Evolutionary conservation across 2,329 filamentous ascomycete species (phyloP), one percentile per base, ranked within the genome.

Genomic region (Orbilia blumenaviensis): DNA sequence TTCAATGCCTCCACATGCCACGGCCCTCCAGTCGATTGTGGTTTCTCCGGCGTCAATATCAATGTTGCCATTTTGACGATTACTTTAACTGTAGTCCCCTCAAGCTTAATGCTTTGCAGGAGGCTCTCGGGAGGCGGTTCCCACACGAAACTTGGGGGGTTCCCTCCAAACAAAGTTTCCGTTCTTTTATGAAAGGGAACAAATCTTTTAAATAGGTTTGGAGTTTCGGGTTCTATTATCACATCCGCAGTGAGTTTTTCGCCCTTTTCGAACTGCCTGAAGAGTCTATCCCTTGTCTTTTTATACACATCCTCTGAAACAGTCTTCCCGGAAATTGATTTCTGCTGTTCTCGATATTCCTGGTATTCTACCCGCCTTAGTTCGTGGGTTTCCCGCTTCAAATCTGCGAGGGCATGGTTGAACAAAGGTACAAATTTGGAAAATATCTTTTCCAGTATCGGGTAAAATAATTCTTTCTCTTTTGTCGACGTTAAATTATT

Each of bases 11-110:
- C 61, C 23, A 48, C 38, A 18, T 64, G 61, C 61, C 61, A 64
- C 5, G 42, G 29, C n/a, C 61, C 61, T 21, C 61, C 61, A 7
- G 23, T 36, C 10, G 29, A 36, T 7, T n/a, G 18, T 16, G 42
- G 61, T 10, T 64, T 50, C 42, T 64, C 42, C 2, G 61, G 56
- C 2, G 46, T 48, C 1, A 64, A 21, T 0, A 50, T 44, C 14
- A 50, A 21, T 18, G 46, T 64, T 48, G 38, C 61, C 61, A 52
- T 48, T 29, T 64, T 64, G n/a, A 64, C 61, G 25, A 64, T 64
- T 3, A 64, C 27, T 36, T 64, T 52, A 2, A 36, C 42, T 9
- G 61, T 64, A 2, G 42, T 38, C 10, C 61, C 61, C 18, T 48
- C 42, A 18, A 61, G 38, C 6, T n/a, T 1, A 6, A 61, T 14